Evolutionary conservation across 768 basidiomycete species (phyloP).

Genomic region (Tephrocybe sp.): DNA sequence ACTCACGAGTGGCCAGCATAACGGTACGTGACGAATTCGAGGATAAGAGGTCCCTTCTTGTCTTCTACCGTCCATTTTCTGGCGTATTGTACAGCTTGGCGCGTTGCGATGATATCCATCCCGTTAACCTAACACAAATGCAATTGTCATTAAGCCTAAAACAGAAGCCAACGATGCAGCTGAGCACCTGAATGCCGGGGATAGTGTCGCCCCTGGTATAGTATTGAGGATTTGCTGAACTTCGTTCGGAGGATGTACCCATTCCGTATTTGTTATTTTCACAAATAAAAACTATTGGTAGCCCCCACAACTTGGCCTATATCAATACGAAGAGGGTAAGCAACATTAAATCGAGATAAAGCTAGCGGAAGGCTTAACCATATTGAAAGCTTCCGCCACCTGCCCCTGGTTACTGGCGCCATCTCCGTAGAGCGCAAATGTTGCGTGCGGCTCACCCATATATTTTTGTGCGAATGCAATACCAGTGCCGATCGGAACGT

Average conservation of each 20-base stretch:
- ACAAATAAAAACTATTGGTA: slow-evolving; percentile 94
- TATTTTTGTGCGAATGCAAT: slow-evolving; percentile 95
- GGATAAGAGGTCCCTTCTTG: slow-evolving; percentile 89
- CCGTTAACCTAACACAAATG: slow-evolving; percentile 67
- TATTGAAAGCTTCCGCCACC: slow-evolving; percentile 99
- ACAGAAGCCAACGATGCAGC: background rate
- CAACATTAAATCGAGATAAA: background rate
- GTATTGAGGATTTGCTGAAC: slow-evolving; percentile 92
- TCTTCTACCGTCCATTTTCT: slow-evolving; percentile 83
- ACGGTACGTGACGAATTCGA: slow-evolving; percentile 98
- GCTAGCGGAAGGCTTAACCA: slow-evolving; percentile 55
- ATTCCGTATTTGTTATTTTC: slow-evolving; percentile 99
- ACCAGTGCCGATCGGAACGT: slow-evolving; percentile 94
- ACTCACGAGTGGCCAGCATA: slow-evolving; percentile 97
- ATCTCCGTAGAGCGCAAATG: slow-evolving; percentile 95
- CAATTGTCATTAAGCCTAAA: background rate
- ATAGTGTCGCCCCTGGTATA: slow-evolving; percentile 97
- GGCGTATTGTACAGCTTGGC: slow-evolving; percentile 80
- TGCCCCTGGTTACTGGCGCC: slow-evolving; percentile 99
- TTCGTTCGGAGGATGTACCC: slow-evolving; percentile 95
- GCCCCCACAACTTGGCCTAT: slow-evolving; percentile 92
- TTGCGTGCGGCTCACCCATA: slow-evolving; percentile 64
- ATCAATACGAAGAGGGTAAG: background rate
- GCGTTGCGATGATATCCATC: slow-evolving; percentile 95
- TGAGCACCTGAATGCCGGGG: slow-evolving; percentile 82